Conservation (phyloP, 164 flowering plant genomes). For the Aristolochia contorta region DNA sequence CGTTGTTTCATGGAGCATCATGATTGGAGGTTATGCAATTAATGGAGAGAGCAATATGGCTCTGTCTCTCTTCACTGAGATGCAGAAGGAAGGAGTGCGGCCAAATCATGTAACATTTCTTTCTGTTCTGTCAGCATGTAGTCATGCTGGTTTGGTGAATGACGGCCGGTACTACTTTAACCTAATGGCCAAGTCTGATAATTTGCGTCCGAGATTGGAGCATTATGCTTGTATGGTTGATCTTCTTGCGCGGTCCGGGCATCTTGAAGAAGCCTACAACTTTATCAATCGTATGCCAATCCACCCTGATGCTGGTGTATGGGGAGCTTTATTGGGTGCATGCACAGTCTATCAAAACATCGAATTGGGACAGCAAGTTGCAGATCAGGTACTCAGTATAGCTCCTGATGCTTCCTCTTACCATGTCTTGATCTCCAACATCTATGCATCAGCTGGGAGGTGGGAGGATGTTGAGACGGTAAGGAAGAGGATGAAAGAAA, state of each 20-base stretch:
- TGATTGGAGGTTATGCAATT: constrained; percentile 17
- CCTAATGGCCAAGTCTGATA: background rate
- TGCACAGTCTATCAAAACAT: background rate
- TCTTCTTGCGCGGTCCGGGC: constrained; percentile 3
- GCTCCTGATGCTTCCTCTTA: constrained; percentile 1
- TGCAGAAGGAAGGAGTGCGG: constrained; percentile 1
- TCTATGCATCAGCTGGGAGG: background rate
- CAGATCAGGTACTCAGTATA: background rate
- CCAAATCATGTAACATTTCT: constrained; percentile 8
- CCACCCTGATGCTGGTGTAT: constrained; percentile 1
- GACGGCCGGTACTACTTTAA: constrained; percentile 3
- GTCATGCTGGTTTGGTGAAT: constrained; percentile 5
- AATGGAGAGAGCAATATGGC: constrained; percentile 10
- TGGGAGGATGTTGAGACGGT: constrained; percentile 2
- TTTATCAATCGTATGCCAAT: constrained; percentile 4
- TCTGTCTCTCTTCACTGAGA: constrained; percentile 1
- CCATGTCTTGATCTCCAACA: constrained; percentile 6
- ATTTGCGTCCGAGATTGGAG: background rate
- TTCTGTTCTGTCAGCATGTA: constrained; percentile 8
- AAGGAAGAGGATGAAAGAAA: constrained; percentile 2
- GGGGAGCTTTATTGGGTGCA: constrained; percentile 8
- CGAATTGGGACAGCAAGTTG: background rate
- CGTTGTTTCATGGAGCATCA: constrained; percentile 15
- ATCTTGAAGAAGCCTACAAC: constrained; percentile 1
- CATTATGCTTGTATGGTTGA: constrained; percentile 13